Conservation (phyloP, 768 basidiomycete species). For the Amanita muscaria region DNA sequence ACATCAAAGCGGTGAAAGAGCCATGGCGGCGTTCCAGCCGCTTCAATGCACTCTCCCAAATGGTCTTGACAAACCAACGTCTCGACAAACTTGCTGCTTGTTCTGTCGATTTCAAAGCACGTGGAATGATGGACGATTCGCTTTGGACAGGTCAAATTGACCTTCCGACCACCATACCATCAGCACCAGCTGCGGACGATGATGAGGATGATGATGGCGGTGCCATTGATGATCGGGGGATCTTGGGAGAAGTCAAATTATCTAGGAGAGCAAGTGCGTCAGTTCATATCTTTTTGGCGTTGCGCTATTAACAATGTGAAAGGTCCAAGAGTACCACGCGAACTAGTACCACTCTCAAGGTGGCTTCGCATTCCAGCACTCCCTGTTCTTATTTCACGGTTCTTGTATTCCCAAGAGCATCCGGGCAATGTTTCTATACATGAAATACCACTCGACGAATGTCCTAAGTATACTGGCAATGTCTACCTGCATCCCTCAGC, state of each 20-base stretch:
- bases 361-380: not conserved
- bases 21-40: constrained; percentile 14
- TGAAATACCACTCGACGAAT: not conserved
- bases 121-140: not conserved
- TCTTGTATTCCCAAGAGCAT: not conserved
- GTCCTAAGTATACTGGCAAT: not conserved
- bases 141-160: not conserved
- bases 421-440: not conserved
- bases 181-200: not conserved
- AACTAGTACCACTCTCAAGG: not conserved
- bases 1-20: constrained; percentile 28
- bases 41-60: not conserved
- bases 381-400: not conserved
- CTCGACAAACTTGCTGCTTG: not conserved
- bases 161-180: not conserved
- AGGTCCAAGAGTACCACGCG: not conserved
- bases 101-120: not conserved
- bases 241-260: not conserved
- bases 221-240: not conserved
- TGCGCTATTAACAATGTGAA: not conserved
- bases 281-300: not conserved
- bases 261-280: not conserved
- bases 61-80: not conserved
- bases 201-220: not conserved
- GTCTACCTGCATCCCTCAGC: not conserved